A percentile compares a stretch with the other conserved stretches of the same genome.
phyloP scores from a whole-genome alignment of 2,329 filamentous ascomycete species.

The Hypoxylon sp. region DNA sequence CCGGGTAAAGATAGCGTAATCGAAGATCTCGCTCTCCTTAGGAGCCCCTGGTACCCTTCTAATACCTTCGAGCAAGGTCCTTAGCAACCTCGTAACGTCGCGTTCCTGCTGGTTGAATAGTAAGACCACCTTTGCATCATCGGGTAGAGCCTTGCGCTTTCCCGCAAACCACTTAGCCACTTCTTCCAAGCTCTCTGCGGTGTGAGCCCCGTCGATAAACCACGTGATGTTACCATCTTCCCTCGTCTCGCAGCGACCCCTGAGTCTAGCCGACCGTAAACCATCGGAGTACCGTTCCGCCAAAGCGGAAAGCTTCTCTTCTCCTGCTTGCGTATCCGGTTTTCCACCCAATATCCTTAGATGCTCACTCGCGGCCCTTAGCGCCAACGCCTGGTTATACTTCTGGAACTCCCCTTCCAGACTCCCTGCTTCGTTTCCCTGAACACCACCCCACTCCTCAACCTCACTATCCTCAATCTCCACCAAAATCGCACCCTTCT shows the following conservation, averaged over 20 bases:
- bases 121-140: constrained; percentile 66
- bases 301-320: constrained; percentile 49
- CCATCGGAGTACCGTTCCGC: constrained; percentile 74
- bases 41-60: constrained; percentile 56
- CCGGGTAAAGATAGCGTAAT: constrained; percentile 83
- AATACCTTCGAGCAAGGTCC: constrained; percentile 72
- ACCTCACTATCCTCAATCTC: constrained; percentile 60
- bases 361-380: constrained; percentile 71
- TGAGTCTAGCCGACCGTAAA: constrained; percentile 75
- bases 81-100: constrained; percentile 77
- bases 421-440: constrained; percentile 50
- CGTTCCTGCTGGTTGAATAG: constrained; percentile 96
- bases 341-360: constrained; percentile 56
- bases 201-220: constrained; percentile 92
- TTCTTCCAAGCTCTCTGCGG: constrained; percentile 83
- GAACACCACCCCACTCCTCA: constrained; percentile 60
- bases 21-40: constrained; percentile 66
- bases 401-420: constrained; percentile 69
- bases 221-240: constrained; percentile 71
- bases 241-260: constrained; percentile 83
- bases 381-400: constrained; percentile 71
- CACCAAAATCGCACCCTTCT: constrained; percentile 65
- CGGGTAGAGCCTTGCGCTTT: constrained; percentile 50
- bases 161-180: constrained; percentile 83
- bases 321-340: constrained; percentile 21